Conservation (phyloP, 192 early-diverging fungal genomes). For the Fimicolochytrium jonesii region DNA sequence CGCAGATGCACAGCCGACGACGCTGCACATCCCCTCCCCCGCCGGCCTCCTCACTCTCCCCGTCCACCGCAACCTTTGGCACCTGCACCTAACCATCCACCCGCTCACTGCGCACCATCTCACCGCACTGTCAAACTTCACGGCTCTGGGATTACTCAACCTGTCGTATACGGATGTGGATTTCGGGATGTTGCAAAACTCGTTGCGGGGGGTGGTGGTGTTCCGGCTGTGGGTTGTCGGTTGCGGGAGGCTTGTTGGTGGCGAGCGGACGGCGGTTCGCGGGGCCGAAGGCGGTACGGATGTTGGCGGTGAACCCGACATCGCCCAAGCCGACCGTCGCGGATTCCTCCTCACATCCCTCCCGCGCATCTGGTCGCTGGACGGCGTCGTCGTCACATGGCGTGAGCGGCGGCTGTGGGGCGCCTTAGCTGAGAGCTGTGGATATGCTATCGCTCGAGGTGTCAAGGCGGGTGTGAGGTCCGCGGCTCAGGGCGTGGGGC, state of each 20-base stretch:
- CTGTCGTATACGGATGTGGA: slow-evolving; percentile 32
- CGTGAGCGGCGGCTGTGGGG: slow-evolving; percentile 34
- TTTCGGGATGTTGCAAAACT: slow-evolving; percentile 23
- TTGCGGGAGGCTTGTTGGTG: slow-evolving; percentile 20
- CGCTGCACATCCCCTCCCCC: no score
- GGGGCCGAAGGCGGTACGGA: slow-evolving; percentile 13
- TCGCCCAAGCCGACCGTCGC: slow-evolving; percentile 11
- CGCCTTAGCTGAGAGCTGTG: no score
- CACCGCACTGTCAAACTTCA: slow-evolving; percentile 13
- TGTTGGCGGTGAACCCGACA: background rate
- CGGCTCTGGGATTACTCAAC: slow-evolving; percentile 39
- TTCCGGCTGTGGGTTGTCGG: slow-evolving; percentile 26
- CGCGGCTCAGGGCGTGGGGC: no score
- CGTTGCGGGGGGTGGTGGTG: slow-evolving; percentile 25
- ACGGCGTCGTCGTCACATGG: slow-evolving; percentile 32
- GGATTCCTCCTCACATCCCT: slow-evolving; percentile 35
- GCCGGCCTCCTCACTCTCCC: no score
- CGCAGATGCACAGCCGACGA: no score
- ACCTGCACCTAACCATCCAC: slow-evolving; percentile 12
- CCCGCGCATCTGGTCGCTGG: slow-evolving; percentile 39
- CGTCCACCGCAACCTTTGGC: slow-evolving; percentile 27
- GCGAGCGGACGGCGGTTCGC: background rate
- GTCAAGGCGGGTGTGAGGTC: no score
- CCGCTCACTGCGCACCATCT: slow-evolving; percentile 3
- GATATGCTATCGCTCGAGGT: no score